Evolutionary conservation across 208 protist genomes (phyloP), one percentile per base, ranked within the genome.

Genomic region (Trypanosoma boissoni): DNA sequence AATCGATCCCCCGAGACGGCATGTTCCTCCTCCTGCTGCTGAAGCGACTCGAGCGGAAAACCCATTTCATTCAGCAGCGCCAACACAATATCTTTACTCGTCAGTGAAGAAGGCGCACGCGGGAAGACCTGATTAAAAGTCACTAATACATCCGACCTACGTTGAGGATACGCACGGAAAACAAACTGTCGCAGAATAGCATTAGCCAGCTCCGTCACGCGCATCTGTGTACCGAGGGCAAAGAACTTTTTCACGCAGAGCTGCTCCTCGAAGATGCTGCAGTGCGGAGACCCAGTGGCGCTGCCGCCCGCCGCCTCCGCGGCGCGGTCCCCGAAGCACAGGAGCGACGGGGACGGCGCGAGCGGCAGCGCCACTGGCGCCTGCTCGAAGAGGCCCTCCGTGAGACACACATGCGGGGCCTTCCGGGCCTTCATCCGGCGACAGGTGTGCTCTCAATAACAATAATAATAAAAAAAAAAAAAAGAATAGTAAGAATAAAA

Each of bases 101-200:
- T 64, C 8, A 64, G 27, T 5, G 58, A 48, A 14, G 54, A 39
- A 16, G 27, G 7, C 3, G 36, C 56, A 0, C 58, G 31, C 27
- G 58, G 58, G 24, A 64, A 64, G n/a, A 49, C 58, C 20, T 36
- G 54, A 20, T 64, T 64, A 32, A 64, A 64, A 9, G 58, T 49
- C 14, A 34, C 27, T 12, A 64, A 29, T n/a, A 64, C 39, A 9
- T 56, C 58, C 1, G 58, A 49, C 1, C 10, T 27, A 1, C 46
- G 36, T 27, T 14, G 41, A 6, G 21, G 54, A 39, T 64, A 64
- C 34, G 26, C 34, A 31, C 62, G 62, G 20, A 68, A 61, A 1
- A 32, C 34, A 28, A 68, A 68, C 31, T 68, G 62, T 12, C 62
- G 50, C 18, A 68, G 36, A 21, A 68, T 27, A 0, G 62, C 62